Evolutionary conservation across 2,329 filamentous ascomycete genomes (phyloP).

Genomic region (Xylaria sp.): DNA sequence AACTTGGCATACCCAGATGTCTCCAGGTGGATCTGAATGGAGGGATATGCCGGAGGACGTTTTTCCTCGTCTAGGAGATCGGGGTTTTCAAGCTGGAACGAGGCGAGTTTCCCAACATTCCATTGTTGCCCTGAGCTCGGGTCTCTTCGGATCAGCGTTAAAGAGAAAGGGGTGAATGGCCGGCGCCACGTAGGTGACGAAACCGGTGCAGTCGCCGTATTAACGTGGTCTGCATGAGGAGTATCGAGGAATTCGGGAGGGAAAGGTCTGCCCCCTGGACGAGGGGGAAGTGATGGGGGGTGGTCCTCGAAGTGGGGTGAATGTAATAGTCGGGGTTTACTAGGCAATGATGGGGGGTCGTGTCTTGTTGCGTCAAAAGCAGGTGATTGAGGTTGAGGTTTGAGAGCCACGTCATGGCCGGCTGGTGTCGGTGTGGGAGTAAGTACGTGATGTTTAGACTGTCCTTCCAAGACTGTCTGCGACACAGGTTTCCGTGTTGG

Average conservation of each 20-base stretch:
- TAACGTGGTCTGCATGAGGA: conserved; percentile 10
- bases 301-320: conserved; percentile 15
- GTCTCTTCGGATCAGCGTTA: conserved; percentile 76
- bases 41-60: conserved; percentile 43
- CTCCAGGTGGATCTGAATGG: conserved; percentile 59
- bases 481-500: conserved; percentile 27
- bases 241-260: background rate
- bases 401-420: conserved; percentile 32
- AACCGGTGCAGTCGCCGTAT: conserved; percentile 31
- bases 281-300: conserved; percentile 26
- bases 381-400: conserved; percentile 29
- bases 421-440: background rate
- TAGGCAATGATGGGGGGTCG: conserved; percentile 20
- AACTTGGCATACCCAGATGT: conserved; percentile 64
- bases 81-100: conserved; percentile 53
- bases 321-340: conserved; percentile 20
- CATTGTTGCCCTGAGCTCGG: conserved; percentile 72
- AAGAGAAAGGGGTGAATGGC: conserved; percentile 53
- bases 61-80: conserved; percentile 42
- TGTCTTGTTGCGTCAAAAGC: conserved; percentile 16
- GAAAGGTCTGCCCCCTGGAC: conserved; percentile 22
- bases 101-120: conserved; percentile 73
- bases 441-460: background rate
- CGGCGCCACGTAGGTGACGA: conserved; percentile 47
- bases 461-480: background rate